phyloP scores from a whole-genome alignment of 306 rosid species.

The Neltuma alba region DNA sequence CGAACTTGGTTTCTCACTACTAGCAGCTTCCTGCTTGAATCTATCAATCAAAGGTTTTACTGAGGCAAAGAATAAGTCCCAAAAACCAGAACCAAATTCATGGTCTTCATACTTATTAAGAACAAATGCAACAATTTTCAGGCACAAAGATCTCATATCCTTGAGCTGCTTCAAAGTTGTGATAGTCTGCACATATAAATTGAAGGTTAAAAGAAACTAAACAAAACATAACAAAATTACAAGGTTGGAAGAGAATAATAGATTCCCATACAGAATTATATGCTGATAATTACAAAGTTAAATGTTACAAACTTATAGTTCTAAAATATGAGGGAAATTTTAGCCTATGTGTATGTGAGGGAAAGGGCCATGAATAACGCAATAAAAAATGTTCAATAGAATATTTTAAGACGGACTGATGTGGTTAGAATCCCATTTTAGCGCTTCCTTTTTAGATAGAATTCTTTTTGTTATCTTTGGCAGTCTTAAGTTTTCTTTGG shows the following conservation, averaged over 20 bases:
- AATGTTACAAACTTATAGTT: background rate
- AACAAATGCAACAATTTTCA: slow-evolving; percentile 66
- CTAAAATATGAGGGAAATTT: slow-evolving; percentile 1
- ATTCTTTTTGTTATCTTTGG: background rate
- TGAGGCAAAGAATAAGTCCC: slow-evolving; percentile 81
- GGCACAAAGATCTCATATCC: slow-evolving; percentile 89
- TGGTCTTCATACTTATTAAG: slow-evolving; percentile 77
- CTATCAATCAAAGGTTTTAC: slow-evolving; percentile 66
- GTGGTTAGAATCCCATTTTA: background rate
- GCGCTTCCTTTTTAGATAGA: background rate
- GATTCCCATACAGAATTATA: background rate
- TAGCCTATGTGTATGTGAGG: background rate
- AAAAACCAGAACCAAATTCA: slow-evolving; percentile 65
- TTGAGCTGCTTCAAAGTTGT: slow-evolving; percentile 64
- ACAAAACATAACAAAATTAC: slow-evolving; percentile 13
- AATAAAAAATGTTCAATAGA: background rate
- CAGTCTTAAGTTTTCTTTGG: background rate
- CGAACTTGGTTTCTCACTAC: slow-evolving; percentile 93
- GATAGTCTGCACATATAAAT: slow-evolving; percentile 54
- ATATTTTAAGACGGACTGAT: background rate
- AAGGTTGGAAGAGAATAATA: background rate
- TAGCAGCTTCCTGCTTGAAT: slow-evolving; percentile 84
- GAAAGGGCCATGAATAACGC: background rate
- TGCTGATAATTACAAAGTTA: no score
- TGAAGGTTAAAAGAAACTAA: slow-evolving; percentile 13